Base-by-base conservation (phyloP, 2,329 filamentous ascomycete genomes). In the Aureobasidium sp. region DNA sequence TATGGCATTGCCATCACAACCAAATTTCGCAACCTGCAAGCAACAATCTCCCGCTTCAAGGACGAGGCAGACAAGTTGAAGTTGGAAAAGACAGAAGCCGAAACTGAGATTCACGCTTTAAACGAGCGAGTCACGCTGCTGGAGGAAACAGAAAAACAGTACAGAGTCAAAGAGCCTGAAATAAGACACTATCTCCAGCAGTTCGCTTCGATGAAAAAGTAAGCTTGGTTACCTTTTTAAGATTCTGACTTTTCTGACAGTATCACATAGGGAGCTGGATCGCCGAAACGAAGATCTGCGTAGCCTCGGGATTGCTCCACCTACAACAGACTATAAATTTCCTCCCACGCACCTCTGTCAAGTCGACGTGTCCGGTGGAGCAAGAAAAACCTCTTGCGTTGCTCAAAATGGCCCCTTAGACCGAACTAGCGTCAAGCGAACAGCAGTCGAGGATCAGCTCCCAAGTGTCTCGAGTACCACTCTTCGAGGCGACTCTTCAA, bases 141-240 rank as follows among this genome's bases (percentile, higher is more conserved):
- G 12, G 58, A 63, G 29, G 57, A 63, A 17, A 41, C 41, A 6
- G 59, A 70, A 16, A 53, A 37, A 17, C 57, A 62, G 27, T 53
- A 67, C 42, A 58, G 58, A 49, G 63, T 62, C 35, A 70, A 63
- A 64, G 63, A 64, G 57, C 63, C 57, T 58, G 55, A 64, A 35
- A 61, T 71, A 54, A 65, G 64, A 22, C 64, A 69, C 34, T 68
- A 68, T 30, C 62, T 71, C 14, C 58, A 61, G 24, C 62, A 67
- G 17, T 67, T 70, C 8, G 57, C 58, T 3, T 64, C 64, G 32
- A 62, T 69, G 30, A 56, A 64, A 17, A 54, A 57, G 67, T 70
- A 49, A 55, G 59, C 56, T n/a, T 30, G 24, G 5, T n/a, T 6
- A 30, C 16, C 34, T 21, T 19, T 16, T 12, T 22, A 34, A n/a